Conservation (phyloP, 495 filamentous ascomycete species). For the Aspergillus indologenus region DNA sequence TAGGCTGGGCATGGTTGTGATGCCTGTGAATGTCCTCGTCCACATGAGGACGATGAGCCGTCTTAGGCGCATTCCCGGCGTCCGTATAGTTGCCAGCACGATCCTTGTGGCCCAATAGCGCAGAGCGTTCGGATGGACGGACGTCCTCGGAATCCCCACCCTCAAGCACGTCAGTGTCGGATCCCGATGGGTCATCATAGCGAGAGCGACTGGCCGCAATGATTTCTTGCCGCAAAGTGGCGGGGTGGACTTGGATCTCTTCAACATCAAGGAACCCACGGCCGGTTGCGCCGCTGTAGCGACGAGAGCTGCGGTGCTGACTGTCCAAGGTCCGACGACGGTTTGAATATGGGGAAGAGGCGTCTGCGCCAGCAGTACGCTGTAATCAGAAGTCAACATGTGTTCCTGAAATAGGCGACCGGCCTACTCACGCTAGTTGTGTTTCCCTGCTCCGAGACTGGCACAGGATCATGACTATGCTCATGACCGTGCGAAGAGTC, state of each 20-base stretch:
- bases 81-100: slow-evolving; percentile 41
- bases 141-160: slow-evolving; percentile 45
- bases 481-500: slow-evolving; percentile 34
- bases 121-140: slow-evolving; percentile 39
- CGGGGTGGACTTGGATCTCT: slow-evolving; percentile 83
- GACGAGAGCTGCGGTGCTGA: slow-evolving; percentile 48
- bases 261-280: slow-evolving; percentile 56
- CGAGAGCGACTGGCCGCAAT: slow-evolving; percentile 66
- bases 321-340: slow-evolving; percentile 34
- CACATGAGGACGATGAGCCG: slow-evolving; percentile 1
- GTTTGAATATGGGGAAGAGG: slow-evolving; percentile 28
- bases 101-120: slow-evolving; percentile 32
- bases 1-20: slow-evolving; percentile 82
- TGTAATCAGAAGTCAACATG: slow-evolving; percentile 1
- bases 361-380: slow-evolving; percentile 25
- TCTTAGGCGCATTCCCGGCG: slow-evolving; percentile 23
- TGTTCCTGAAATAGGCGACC: slow-evolving; percentile 18
- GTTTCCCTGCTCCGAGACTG: slow-evolving; percentile 46
- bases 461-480: slow-evolving; percentile 23
- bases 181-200: slow-evolving; percentile 50
- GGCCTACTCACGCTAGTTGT: slow-evolving; percentile 47
- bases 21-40: slow-evolving; percentile 39
- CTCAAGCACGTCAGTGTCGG: slow-evolving; percentile 49
- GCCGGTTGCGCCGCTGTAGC: slow-evolving; percentile 50
- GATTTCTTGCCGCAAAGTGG: slow-evolving; percentile 85